Conservation (phyloP, 805 yeast species). For the Saccharomyces paradoxus region DNA sequence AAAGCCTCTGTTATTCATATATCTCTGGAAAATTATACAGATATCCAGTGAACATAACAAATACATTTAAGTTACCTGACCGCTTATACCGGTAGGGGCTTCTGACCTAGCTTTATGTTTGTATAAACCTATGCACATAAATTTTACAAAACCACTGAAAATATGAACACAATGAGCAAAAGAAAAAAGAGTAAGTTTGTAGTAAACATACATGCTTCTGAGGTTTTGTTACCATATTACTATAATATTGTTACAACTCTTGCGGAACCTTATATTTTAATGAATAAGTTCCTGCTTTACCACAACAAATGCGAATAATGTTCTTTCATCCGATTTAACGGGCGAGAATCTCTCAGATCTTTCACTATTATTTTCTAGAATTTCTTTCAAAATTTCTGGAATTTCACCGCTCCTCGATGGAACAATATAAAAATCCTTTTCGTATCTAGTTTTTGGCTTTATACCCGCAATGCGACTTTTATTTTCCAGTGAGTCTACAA, state of each 20-base stretch:
- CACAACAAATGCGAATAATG: slow-evolving; percentile 4
- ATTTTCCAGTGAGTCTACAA: slow-evolving; percentile 13
- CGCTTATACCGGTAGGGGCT: background rate
- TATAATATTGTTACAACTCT: background rate
- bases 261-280: background rate
- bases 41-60: background rate
- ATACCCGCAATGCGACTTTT: slow-evolving; percentile 20
- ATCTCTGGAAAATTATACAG: background rate
- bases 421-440: slow-evolving; percentile 31
- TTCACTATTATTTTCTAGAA: background rate
- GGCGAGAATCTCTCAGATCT: background rate
- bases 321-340: background rate
- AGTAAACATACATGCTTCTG: background rate
- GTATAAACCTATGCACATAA: background rate
- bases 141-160: background rate
- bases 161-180: background rate
- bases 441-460: slow-evolving; percentile 12
- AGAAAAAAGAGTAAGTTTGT: background rate
- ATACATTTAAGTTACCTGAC: background rate
- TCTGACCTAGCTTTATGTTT: background rate
- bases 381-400: background rate
- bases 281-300: slow-evolving; percentile 5
- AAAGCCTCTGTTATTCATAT: background rate
- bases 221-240: background rate
- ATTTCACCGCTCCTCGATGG: slow-evolving; percentile 17